Conservation (phyloP, 306 rosid genomes). For the Carpinus viminea region DNA sequence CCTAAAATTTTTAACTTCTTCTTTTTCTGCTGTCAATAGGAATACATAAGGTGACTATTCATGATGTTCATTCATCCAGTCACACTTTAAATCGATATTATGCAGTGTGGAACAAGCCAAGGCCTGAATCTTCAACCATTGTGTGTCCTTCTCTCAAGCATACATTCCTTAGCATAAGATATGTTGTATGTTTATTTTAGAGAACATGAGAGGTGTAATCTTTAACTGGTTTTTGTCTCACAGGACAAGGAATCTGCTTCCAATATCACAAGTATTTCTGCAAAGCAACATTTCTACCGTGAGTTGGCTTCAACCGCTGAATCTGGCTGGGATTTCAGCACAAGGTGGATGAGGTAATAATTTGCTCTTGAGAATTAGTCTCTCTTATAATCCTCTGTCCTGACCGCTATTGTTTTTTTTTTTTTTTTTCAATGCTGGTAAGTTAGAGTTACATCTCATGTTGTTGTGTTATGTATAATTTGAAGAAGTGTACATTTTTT, state of each 20-base stretch:
- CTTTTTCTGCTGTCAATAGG: conserved; percentile 38
- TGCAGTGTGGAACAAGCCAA: conserved; percentile 90
- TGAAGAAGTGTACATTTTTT: not conserved
- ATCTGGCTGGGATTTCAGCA: conserved; percentile 96
- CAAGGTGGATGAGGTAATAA: conserved; percentile 89
- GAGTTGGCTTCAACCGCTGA: conserved; percentile 81
- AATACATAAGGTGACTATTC: conserved; percentile 63
- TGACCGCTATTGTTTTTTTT: not conserved
- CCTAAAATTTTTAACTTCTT: not conserved
- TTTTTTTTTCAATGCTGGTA: no score
- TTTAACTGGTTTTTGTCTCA: conserved; percentile 12
- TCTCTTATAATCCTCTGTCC: not conserved
- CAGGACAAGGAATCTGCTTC: conserved; percentile 78
- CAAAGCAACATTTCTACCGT: conserved; percentile 61
- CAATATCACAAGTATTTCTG: conserved; percentile 44
- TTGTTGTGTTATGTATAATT: not conserved
- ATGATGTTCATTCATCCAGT: conserved; percentile 52
- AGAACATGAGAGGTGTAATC: conserved; percentile 12
- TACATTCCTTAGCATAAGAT: conserved; percentile 7
- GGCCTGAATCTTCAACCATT: conserved; percentile 74
- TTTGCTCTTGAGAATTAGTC: conserved; percentile 2
- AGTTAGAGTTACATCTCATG: not conserved
- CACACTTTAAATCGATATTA: conserved; percentile 66
- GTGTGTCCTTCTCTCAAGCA: conserved; percentile 39
- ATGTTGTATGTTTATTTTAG: conserved; percentile 10